Evolutionary conservation across 2,329 filamentous ascomycete genomes (phyloP).

Genomic region (Aspergillus piperis): DNA sequence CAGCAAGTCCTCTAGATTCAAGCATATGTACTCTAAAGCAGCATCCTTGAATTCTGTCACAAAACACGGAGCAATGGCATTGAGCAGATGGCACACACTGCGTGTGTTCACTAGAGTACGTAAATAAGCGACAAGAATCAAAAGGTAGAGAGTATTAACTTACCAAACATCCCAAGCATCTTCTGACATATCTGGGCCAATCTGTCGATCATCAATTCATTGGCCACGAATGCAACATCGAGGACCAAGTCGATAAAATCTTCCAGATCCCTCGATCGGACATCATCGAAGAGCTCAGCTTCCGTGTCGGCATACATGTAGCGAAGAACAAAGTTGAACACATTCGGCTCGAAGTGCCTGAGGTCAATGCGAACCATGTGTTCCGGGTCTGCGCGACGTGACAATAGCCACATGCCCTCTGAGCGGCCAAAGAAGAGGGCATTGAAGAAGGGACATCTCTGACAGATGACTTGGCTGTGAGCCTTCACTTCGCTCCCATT

Average conservation of each 20-base stretch:
- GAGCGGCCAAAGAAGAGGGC: conserved; percentile 88
- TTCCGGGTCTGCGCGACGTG: conserved; percentile 56
- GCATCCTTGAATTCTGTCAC: conserved; percentile 85
- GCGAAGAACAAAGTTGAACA: conserved; percentile 76
- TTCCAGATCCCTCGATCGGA: conserved; percentile 71
- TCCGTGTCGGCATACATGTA: conserved; percentile 84
- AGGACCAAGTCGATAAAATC: conserved; percentile 86
- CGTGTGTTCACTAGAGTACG: conserved; percentile 66
- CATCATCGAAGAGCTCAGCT: conserved; percentile 75
- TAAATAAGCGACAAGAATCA: conserved; percentile 23
- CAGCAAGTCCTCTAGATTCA: conserved; percentile 88
- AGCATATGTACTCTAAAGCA: conserved; percentile 84
- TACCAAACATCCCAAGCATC: conserved; percentile 75
- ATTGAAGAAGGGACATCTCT: conserved; percentile 88
- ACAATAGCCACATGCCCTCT: conserved; percentile 77
- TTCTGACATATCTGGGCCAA: conserved; percentile 87
- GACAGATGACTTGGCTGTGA: conserved; percentile 78
- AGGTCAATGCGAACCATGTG: conserved; percentile 72
- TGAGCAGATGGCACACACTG: conserved; percentile 82
- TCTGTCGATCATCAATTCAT: conserved; percentile 93
- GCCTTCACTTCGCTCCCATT: conserved; percentile 67
- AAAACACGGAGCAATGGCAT: conserved; percentile 80
- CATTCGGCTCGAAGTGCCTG: conserved; percentile 71
- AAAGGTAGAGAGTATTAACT: conserved; percentile 24
- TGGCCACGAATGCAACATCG: conserved; percentile 84